Base-by-base conservation (phyloP, 2,329 filamentous ascomycete genomes). In the Ophiognomonia clavigignenti-juglandacearum region DNA sequence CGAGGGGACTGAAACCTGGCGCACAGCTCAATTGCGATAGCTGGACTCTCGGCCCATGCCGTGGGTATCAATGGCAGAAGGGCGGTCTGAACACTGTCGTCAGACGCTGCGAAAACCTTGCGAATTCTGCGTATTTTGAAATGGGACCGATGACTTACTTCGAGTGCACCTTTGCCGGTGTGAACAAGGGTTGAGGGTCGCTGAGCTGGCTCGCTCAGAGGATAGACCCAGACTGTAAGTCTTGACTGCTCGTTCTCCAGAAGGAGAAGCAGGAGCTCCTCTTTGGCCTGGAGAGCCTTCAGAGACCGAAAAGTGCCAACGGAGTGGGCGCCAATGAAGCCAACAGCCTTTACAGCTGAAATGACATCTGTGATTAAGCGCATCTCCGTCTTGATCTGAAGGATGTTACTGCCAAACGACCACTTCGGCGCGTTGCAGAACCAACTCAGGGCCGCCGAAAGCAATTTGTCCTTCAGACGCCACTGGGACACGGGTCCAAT, bases 351-450 rank as follows among this genome's bases (percentile, higher is more conserved):
- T 52, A 98, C 68, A 13, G 83, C 78, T 10, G 68, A 64, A 40
- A 84, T 72, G 29, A 96, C 83, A 61, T 96, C 90, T 6, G 77
- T 76, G 32, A 97, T 77, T 16, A 96, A 72, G 55, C 86, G 85
- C 27, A 89, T 81, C 66, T 99, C 93, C 0, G 95, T 92, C 70
- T 95, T 97, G 43, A 97, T 74, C 62, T 98, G 93, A 14, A 98
- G 70, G 40, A 88, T 80, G 61, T 96, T 98, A 58, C 92, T 93
- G 47, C 93, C 93, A 65, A 93, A 97, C 0, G 93, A 95, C 92
- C 93, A 98, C 55, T 83, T 81, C 13, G 91, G 88, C 6, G 88
- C 73, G 55, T 83, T 80, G 32, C 76, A 80, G 66, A 98, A 99
- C 95, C 95, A 98, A 52, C 78, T 82, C 26, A 99, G 72, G 13